These are phyloP conservation scores for Sporothrix curviconia DNA, from an alignment of 2,329 filamentous ascomycete genomes.

Conservation along the genomic window DNA sequence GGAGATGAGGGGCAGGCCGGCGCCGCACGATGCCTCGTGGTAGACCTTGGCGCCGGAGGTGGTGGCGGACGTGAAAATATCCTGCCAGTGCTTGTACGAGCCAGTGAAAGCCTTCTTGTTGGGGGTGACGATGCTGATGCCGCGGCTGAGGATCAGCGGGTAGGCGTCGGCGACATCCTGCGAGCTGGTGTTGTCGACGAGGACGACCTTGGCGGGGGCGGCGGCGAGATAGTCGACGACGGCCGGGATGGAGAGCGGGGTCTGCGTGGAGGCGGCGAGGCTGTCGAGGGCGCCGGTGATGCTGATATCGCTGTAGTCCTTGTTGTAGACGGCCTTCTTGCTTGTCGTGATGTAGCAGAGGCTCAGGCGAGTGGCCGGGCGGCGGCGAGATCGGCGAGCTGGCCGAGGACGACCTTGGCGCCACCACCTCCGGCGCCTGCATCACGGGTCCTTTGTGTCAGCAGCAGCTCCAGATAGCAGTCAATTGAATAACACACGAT, in stretches of 20 bases:
- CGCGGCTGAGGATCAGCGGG: constrained; percentile 70
- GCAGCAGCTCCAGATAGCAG: background rate
- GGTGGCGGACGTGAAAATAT: constrained; percentile 71
- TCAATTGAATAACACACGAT: background rate
- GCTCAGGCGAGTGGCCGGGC: constrained; percentile 62
- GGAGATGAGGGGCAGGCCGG: constrained; percentile 86
- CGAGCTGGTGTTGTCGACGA: constrained; percentile 95
- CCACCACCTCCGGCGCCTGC: constrained; percentile 88
- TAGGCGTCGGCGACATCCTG: constrained; percentile 79
- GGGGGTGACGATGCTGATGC: constrained; percentile 87
- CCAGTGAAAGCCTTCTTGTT: constrained; percentile 98
- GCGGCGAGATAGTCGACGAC: constrained; percentile 71
- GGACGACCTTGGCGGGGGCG: constrained; percentile 69
- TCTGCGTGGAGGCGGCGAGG: constrained; percentile 56
- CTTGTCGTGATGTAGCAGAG: constrained; percentile 83
- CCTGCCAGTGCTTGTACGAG: constrained; percentile 72
- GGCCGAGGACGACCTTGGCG: constrained; percentile 81
- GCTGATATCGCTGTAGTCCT: constrained; percentile 60
- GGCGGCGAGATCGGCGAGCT: constrained; percentile 66
- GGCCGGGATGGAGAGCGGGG: constrained; percentile 61
- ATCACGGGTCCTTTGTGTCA: background rate
- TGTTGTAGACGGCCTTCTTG: constrained; percentile 71
- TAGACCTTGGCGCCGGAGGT: constrained; percentile 74
- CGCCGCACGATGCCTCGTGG: constrained; percentile 92
- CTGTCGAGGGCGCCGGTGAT: constrained; percentile 41